Evolutionary conservation across 2,329 filamentous ascomycete genomes (phyloP).

Genomic region (Thielaviopsis euricoi): DNA sequence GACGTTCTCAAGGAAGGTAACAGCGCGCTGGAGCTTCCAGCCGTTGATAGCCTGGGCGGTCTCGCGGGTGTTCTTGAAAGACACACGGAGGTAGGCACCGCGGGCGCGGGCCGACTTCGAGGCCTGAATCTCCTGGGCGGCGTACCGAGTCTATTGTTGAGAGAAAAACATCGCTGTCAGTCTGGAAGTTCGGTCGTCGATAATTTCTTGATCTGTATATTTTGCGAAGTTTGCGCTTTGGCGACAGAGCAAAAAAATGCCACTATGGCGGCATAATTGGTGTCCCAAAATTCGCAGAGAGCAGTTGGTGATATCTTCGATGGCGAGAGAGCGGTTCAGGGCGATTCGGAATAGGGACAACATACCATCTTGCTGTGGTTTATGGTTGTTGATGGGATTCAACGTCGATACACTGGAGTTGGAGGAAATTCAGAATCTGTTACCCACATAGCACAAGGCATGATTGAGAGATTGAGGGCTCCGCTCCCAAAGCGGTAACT

Average conservation of each 20-base stretch:
- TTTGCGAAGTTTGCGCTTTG: constrained; percentile 1
- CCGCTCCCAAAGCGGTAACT: constrained; percentile 10
- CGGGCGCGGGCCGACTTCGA: constrained; percentile 94
- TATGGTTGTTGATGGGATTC: constrained; percentile 13
- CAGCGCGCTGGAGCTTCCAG: constrained; percentile 90
- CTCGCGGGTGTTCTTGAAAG: constrained; percentile 99
- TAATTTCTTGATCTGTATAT: not conserved
- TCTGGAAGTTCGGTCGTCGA: not conserved
- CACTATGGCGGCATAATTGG: not conserved
- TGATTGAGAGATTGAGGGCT: constrained; percentile 11
- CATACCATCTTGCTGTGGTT: constrained; percentile 13
- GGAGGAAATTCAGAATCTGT: constrained; percentile 13
- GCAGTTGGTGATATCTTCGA: not conserved
- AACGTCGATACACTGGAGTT: constrained; percentile 12
- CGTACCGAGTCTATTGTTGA: constrained; percentile 70
- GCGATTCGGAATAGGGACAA: constrained; percentile 7
- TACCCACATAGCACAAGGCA: constrained; percentile 11
- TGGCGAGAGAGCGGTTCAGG: not conserved
- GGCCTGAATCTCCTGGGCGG: constrained; percentile 70
- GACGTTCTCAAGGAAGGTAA: constrained; percentile 97
- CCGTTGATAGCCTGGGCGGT: constrained; percentile 98
- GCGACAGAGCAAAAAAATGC: not conserved
- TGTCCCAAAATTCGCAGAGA: not conserved
- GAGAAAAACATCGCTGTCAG: constrained; percentile 3
- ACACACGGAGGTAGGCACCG: constrained; percentile 96